Evolutionary conservation across 495 filamentous ascomycete genomes (phyloP).

Genomic region (Mycothermus thermophilus): DNA sequence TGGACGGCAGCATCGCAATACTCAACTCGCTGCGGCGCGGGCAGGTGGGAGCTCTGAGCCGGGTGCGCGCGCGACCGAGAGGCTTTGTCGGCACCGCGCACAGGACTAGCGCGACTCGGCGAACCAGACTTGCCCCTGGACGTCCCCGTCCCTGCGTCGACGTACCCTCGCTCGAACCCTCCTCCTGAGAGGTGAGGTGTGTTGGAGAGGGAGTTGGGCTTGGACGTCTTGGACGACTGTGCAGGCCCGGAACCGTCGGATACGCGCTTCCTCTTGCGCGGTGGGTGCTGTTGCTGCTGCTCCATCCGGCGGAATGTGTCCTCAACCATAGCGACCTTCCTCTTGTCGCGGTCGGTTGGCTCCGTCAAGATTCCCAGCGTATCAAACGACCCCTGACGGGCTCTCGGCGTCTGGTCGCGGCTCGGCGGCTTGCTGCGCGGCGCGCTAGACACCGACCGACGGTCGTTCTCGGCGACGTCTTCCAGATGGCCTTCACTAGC

Average conservation of each 20-base stretch:
- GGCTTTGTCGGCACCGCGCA: background rate
- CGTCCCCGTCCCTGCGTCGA: conserved; percentile 35
- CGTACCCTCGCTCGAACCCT: conserved; percentile 27
- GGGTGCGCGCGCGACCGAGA: background rate
- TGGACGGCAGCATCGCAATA: conserved; percentile 37
- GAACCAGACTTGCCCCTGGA: conserved; percentile 36
- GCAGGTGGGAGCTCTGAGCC: conserved; percentile 1
- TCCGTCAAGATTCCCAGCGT: conserved; percentile 41
- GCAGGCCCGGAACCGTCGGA: conserved; percentile 39
- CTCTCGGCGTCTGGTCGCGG: conserved; percentile 64
- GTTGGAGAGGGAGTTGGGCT: conserved; percentile 20
- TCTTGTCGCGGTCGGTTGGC: conserved; percentile 72
- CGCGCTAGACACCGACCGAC: conserved; percentile 60
- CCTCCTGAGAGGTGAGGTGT: conserved; percentile 21
- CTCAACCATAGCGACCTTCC: conserved; percentile 75
- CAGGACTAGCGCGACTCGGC: conserved; percentile 28
- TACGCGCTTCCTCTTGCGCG: conserved; percentile 46
- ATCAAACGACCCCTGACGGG: conserved; percentile 38
- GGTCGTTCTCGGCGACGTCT: conserved; percentile 41
- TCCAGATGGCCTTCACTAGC: conserved; percentile 55
- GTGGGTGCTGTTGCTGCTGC: conserved; percentile 33
- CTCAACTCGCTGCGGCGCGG: conserved; percentile 14
- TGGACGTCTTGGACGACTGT: conserved; percentile 25
- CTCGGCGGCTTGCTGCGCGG: conserved; percentile 60
- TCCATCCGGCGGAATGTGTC: conserved; percentile 57